phyloP scores from a whole-genome alignment of 169 alveolate species.

The Perkinsus marinus region DNA sequence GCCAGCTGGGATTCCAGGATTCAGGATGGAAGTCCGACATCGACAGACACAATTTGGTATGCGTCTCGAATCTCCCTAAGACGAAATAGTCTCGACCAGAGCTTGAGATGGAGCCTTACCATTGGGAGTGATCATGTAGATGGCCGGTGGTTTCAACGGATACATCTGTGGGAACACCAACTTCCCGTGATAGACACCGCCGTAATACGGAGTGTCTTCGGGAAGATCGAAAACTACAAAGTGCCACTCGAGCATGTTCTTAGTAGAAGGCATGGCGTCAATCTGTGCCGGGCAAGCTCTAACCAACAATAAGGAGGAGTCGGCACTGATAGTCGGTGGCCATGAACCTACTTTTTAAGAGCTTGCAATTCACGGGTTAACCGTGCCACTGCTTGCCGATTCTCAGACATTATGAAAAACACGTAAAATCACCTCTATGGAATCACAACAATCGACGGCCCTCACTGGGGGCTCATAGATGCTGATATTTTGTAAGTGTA shows the following conservation, averaged over 20 bases:
- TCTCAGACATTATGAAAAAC: background rate
- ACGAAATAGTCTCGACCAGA: background rate
- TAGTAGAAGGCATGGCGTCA: background rate
- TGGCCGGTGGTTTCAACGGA: constrained; percentile 61
- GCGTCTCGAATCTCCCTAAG: constrained; percentile 31
- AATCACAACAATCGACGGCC: too few species aligned
- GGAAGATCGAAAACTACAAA: constrained; percentile 13
- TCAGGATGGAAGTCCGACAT: constrained; percentile 44
- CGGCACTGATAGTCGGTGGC: background rate
- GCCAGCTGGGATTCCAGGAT: constrained; percentile 49
- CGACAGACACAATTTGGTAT: constrained; percentile 37
- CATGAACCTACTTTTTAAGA: background rate
- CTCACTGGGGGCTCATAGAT: too few species aligned
- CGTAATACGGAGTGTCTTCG: constrained; percentile 8
- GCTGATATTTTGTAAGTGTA: too few species aligned
- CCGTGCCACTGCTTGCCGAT: background rate
- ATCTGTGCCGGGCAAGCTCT: background rate
- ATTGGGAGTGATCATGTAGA: constrained; percentile 22
- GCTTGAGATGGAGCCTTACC: background rate
- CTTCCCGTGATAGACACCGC: constrained; percentile 40
- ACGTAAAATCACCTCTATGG: background rate
- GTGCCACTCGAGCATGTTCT: constrained; percentile 8
- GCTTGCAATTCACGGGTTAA: background rate
- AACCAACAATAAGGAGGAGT: background rate
- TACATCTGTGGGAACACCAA: constrained; percentile 54